Evolutionary conservation across 176 grass and related monocot species (phyloP), one percentile per base, ranked within the genome.

Genomic region (Bothriochloa decipiens): DNA sequence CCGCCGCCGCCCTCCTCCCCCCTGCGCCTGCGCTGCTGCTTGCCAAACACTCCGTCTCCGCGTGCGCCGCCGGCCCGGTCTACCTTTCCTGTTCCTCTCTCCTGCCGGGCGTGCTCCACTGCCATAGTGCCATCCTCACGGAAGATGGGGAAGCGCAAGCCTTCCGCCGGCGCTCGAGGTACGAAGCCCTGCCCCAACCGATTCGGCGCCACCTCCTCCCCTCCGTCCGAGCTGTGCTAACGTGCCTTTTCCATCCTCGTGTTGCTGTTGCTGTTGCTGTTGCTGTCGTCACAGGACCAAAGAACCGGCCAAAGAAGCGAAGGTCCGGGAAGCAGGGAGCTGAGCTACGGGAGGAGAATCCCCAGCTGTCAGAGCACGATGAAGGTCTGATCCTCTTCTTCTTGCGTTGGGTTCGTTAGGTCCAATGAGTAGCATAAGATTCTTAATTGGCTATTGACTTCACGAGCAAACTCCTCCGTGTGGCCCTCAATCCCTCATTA

Each of bases 141-240:
- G 61, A n/a, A 22, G 35, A 89, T 89, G 87, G 82, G 22, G 61
- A 89, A 84, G 76, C 68, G 47, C 20, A 89, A 80, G 69, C 60
- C 39, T 28, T 55, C 66, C 0, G 32, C 26, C 29, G 63, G 36
- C 65, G 26, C 47, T 28, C 76, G 46, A 75, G 82, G 87, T 84
- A 80, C 8, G 27, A 28, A 53, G 18, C 33, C 17, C 5, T 28
- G 28, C n/a, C 35, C 16, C 0, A 72, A 43, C 52, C 23, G 22
- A 22, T 18, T 42, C 0, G 6, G 5, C 43, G 0, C 39, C 25
- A 25, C 8, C 61, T 41, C 66, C 50, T 35, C 12, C 65, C 16
- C 42, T 53, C 13, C 15, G 65, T 57, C 3, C 3, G 2, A 65
- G 11, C 5, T 46, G 8, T 72, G 7, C 66, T 62, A 47, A 53